phyloP scores from a whole-genome alignment of 805 yeast genomes.

The Candida maesae region DNA sequence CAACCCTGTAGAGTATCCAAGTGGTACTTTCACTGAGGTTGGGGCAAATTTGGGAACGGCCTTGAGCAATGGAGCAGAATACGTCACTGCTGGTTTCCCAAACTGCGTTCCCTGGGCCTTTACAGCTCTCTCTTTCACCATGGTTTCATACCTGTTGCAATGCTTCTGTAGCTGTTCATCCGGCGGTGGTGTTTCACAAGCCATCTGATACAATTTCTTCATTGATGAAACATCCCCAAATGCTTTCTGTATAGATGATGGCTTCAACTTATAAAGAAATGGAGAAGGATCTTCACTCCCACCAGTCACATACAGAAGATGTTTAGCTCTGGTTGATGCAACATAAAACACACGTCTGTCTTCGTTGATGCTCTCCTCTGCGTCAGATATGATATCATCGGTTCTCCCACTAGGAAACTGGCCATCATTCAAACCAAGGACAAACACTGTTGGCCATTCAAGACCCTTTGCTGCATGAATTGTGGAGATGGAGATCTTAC shows the following conservation, averaged over 20 bases:
- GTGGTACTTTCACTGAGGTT: too few relatives aligned
- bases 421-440: constrained; percentile 68
- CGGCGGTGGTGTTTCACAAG: background rate
- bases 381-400: constrained; percentile 16
- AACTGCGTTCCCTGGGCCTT: too few relatives aligned
- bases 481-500: constrained; percentile 61
- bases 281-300: constrained; percentile 8
- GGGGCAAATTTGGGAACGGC: too few relatives aligned
- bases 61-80: too few relatives aligned
- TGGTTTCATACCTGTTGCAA: background rate
- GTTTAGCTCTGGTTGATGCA: constrained; percentile 80
- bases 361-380: constrained; percentile 48
- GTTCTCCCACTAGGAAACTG: constrained; percentile 54
- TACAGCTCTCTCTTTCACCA: background rate
- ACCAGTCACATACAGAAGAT: constrained; percentile 41
- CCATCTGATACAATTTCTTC: constrained; percentile 6
- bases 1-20: too few relatives aligned
- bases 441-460: constrained; percentile 92
- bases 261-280: constrained; percentile 15
- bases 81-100: too few relatives aligned
- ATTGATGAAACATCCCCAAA: constrained; percentile 1
- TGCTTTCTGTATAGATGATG: background rate
- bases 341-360: constrained; percentile 86
- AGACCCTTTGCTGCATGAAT: constrained; percentile 92
- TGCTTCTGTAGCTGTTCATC: background rate